Base-by-base conservation (phyloP, 2,329 filamentous ascomycete genomes). In the Thelonectria discophora region DNA sequence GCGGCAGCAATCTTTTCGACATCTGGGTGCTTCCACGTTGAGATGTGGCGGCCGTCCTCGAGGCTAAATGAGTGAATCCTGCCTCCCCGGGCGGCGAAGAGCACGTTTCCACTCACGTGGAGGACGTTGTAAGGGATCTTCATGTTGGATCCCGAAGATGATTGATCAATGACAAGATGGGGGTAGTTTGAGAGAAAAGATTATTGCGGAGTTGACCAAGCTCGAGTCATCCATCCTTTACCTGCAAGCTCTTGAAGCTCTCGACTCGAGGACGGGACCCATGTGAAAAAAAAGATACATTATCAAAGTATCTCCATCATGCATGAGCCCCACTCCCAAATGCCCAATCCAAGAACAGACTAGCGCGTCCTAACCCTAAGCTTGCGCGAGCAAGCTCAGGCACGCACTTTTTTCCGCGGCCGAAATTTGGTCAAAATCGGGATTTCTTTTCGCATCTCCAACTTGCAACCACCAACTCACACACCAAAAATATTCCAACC, bases 31-130 rank as follows among this genome's bases (percentile, higher is more conserved):
- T 79, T 80, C 90, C 90, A 93, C 71, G 82, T 80, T 45, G 85
- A 87, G 17, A 92, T 75, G 53, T 86, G 79, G 49, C 79, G 76
- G 32, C 88, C 86, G 63, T 86, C 81, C n/a, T 79, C 72, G 7
- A 88, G 77, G 71, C 82, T 82, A 74, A 92, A 90, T 2, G 87
- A 86, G 71, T 92, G 85, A 55, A 97, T 86, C 69, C 84, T 86
- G 49, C 89, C 85, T 13, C 92, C 92, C 63, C 88, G 88, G 24
- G 92, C 91, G 39, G 90, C 91, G 68, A 96, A 83, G 17, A 97
- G 76, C 18, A 90, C 77, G 67, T 83, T 75, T 47, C 84, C 84
- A 62, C 79, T 78, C 37, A 77, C 82, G 65, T 82, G 81, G 48
- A 92, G 76, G 68, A 86, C 85, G 69, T 90, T 90, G 69, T 90